Base-by-base conservation (phyloP, 345 rosid species). In the Cardiospermum halicacabum region DNA sequence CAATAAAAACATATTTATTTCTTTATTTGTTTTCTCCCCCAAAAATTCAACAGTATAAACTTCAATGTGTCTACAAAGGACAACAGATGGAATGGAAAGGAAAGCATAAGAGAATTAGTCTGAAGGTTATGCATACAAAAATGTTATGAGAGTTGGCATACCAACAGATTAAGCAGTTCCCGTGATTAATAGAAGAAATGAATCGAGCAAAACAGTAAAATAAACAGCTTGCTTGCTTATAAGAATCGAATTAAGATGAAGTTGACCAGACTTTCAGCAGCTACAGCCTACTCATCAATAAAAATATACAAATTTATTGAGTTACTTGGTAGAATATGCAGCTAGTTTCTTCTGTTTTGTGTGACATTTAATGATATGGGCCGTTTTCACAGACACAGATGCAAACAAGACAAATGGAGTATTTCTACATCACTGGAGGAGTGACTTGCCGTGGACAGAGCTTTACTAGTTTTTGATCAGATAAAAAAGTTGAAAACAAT, bases 241-340 rank as follows among this genome's bases (percentile, higher is more conserved):
- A n/a, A n/a, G 78, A 56, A 93, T 60, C n/a, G 97, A 84, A 61
- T 93, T 86, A 66, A 93, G 91, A 78, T 83, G 5, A 93, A 91
- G 78, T 93, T 93, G 66, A 93, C 72, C 70, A 93, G 79, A 77
- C 98, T 93, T 77, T 96, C 97, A 67, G 94, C 91, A 69, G 96
- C 99, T 53, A 94, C 94, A 15, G 88, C 88, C 98, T 93, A 89
- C 74, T 62, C 72, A 78, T 73, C 11, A 59, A 51, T 58, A 76
- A 68, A 47, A 21, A 58, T 8, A 60, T n/a, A 72, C 13, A 32
- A 58, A 58, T 53, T 50, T 26, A 59, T 27, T 42, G 49, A 31
- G 15, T 42, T 34, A 34, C 39, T 4, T 34, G 3, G 10, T 34
- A 28, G 28, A 56, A 32, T 9, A 37, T 39, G 56, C 3, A 11